phyloP scores from a whole-genome alignment of 2,329 filamentous ascomycete genomes.

The Escovopsis weberi region DNA sequence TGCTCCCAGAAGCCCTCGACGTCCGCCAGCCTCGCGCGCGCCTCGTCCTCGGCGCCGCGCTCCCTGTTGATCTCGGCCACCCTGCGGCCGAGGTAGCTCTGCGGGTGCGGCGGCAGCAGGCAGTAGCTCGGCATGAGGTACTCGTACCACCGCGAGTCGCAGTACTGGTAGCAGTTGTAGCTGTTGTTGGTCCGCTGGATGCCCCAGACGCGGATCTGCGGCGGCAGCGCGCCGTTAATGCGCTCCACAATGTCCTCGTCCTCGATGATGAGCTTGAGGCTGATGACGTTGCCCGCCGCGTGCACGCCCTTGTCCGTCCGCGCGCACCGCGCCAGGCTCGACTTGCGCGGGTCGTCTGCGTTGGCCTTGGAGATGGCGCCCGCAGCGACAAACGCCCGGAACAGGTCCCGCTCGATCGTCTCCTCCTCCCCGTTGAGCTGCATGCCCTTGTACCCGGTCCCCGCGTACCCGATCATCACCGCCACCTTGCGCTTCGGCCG shows the following conservation, averaged over 20 bases:
- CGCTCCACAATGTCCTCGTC: conserved; percentile 75
- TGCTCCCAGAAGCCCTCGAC: conserved; percentile 70
- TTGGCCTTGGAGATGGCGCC: conserved; percentile 95
- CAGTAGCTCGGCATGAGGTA: conserved; percentile 91
- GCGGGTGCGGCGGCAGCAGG: conserved; percentile 81
- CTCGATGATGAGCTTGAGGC: conserved; percentile 88
- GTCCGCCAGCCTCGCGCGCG: conserved; percentile 57
- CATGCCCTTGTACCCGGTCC: conserved; percentile 94
- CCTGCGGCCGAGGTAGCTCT: conserved; percentile 71
- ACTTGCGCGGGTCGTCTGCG: conserved; percentile 92
- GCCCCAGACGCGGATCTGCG: conserved; percentile 91
- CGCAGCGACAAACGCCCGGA: conserved; percentile 78
- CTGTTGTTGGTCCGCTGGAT: conserved; percentile 77
- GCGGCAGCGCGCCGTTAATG: conserved; percentile 73
- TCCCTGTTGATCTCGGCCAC: conserved; percentile 65
- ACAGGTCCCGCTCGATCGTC: conserved; percentile 93
- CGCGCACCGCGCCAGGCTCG: conserved; percentile 82
- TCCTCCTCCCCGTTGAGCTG: conserved; percentile 73
- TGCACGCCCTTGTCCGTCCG: conserved; percentile 96
- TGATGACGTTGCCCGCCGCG: conserved; percentile 89
- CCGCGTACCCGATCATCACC: conserved; percentile 88
- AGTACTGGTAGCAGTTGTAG: conserved; percentile 90
- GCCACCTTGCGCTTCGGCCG: conserved; percentile 93
- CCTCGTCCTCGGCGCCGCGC: conserved; percentile 54
- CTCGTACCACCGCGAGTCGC: conserved; percentile 93